Evolutionary conservation across 2,329 filamentous ascomycete species (phyloP).

Genomic region (Xylariales sp.): DNA sequence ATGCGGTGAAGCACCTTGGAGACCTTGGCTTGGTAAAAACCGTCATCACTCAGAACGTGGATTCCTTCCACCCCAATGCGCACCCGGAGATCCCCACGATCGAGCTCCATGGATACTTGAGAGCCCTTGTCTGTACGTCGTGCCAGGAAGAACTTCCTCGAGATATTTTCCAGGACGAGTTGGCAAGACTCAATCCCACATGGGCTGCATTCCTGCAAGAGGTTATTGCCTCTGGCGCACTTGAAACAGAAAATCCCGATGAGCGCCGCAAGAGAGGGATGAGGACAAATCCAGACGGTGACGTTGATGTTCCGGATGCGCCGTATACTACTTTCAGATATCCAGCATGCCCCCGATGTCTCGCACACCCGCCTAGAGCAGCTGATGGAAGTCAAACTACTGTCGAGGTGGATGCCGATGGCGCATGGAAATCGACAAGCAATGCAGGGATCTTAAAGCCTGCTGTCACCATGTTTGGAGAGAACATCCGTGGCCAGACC

Average conservation of each 20-base stretch:
- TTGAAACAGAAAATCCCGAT: constrained; percentile 71
- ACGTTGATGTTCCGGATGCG: constrained; percentile 83
- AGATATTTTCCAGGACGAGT: constrained; percentile 67
- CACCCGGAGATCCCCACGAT: constrained; percentile 72
- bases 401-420: constrained; percentile 72
- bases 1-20: constrained; percentile 69
- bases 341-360: constrained; percentile 79
- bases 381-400: constrained; percentile 49
- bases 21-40: constrained; percentile 66
- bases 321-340: constrained; percentile 90
- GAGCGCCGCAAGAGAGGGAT: constrained; percentile 66
- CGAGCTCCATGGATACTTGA: constrained; percentile 88
- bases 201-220: constrained; percentile 76
- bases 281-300: constrained; percentile 87
- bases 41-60: constrained; percentile 94
- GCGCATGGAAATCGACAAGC: constrained; percentile 66
- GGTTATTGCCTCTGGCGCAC: constrained; percentile 68
- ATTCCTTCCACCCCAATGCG: constrained; percentile 80
- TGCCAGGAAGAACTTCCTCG: constrained; percentile 71
- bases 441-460: constrained; percentile 84
- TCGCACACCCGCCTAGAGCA: constrained; percentile 55
- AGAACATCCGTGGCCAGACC: constrained; percentile 67
- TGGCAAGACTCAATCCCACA: constrained; percentile 76
- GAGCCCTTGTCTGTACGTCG: constrained; percentile 74
- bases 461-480: constrained; percentile 94